These are phyloP conservation scores for Nakazawaea sp. DNA, from an alignment of 805 yeast genomes.

Conservation along the genomic window DNA sequence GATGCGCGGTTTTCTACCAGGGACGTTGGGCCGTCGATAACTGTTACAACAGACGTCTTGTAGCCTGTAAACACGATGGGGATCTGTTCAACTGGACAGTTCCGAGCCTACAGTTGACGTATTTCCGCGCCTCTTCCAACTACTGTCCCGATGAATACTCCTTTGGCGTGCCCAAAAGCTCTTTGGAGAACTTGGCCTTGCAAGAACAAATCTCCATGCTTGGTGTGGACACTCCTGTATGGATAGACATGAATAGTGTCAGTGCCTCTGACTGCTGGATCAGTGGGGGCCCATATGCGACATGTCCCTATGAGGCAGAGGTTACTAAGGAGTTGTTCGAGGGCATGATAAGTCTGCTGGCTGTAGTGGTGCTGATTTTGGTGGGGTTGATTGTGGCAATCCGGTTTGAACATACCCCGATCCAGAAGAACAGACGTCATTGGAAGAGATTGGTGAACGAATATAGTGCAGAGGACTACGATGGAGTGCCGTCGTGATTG, in stretches of 20 bases:
- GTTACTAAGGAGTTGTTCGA: constrained; percentile 51
- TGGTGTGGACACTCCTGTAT: constrained; percentile 33
- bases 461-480: constrained; percentile 58
- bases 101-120: constrained; percentile 13
- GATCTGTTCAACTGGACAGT: constrained; percentile 39
- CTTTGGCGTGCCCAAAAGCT: constrained; percentile 43
- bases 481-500: constrained; percentile 75
- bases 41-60: constrained; percentile 49
- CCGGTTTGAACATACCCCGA: constrained; percentile 57
- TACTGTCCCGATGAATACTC: constrained; percentile 26
- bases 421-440: constrained; percentile 60
- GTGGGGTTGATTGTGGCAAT: constrained; percentile 45
- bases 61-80: constrained; percentile 45
- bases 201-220: constrained; percentile 13
- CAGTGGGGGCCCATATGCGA: constrained; percentile 67
- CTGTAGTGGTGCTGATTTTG: constrained; percentile 47
- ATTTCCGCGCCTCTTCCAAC: background rate
- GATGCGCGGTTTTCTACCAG: constrained; percentile 31
- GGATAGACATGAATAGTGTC: constrained; percentile 83
- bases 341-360: constrained; percentile 60
- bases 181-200: constrained; percentile 35
- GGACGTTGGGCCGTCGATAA: constrained; percentile 61
- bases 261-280: constrained; percentile 78
- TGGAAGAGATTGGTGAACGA: constrained; percentile 55
- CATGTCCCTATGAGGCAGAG: constrained; percentile 68